Evolutionary conservation across 2,329 filamentous ascomycete species (phyloP), one percentile per base, ranked within the genome.

Genomic region (Chaetomium sp.): DNA sequence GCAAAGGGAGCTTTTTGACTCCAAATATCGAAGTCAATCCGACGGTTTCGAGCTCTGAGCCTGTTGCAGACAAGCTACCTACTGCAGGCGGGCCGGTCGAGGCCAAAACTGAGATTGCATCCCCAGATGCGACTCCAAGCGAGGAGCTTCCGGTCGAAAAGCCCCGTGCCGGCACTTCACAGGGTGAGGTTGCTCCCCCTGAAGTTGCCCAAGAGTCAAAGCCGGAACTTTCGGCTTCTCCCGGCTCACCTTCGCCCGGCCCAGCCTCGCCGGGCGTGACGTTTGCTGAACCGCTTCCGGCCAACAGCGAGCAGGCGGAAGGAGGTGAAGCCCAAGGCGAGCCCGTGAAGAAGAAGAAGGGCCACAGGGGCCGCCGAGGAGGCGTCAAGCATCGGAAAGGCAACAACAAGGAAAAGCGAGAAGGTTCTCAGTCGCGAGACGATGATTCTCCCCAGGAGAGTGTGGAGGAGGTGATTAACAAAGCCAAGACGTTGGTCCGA

Each of bases 281-380:
- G 2, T 52, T 61, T 14, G 58, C 57, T 5, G 63, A 66, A 6
- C 49, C 59, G 3, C 19, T 27, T 4, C 61, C 65, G 10, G n/a
- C 43, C 12, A 52, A 53, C 1, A 56, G 53, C 11, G 54, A 60
- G 33, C 59, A 54, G 9, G 53, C 56, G 5, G 66, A 71, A 40
- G 65, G 65, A 43, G 49, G 59, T 6, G 62, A 61, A 0, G 66
- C 67, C 45, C 52, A 11, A 7, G 40, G 64, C 51, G 77, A 79
- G 12, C 75, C 74, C 42, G 75, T 73, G 57, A 85, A 84, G 64
- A 86, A 86, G 69, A 86, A 83, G 66, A 88, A 86, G 67, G 78
- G 81, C 0, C 85, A 87, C 54, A 78, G 87, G 54, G 88, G 88
- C 4, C 79, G 82, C n/a, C 80, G 88, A 48, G 88, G 87, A 27